phyloP scores from a whole-genome alignment of 1,284 basidiomycete genomes.

The Moesziomyces parantarcticus region DNA sequence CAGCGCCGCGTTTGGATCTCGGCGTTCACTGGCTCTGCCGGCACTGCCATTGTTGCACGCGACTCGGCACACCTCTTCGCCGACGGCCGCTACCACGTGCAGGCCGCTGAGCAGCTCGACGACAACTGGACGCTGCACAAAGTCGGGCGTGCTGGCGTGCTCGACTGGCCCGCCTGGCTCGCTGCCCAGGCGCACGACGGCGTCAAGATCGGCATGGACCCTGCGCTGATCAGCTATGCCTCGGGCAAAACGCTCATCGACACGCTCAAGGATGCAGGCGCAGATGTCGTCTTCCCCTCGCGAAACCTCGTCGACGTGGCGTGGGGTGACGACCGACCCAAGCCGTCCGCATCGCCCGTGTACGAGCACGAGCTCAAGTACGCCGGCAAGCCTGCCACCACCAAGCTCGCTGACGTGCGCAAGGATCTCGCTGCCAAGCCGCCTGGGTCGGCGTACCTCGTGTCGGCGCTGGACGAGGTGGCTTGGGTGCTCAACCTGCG shows the following conservation, averaged over 20 bases:
- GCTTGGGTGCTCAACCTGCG: conserved; percentile 65
- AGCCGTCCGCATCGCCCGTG: conserved; percentile 77
- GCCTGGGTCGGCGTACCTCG: conserved; percentile 46
- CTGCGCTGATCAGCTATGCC: conserved; percentile 83
- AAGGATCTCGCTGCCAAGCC: conserved; percentile 38
- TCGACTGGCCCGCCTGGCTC: conserved; percentile 70
- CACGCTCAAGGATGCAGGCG: conserved; percentile 11
- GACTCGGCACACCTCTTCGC: conserved; percentile 75
- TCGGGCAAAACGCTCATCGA: conserved; percentile 68
- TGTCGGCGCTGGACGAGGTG: conserved; percentile 61
- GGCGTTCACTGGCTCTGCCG: conserved; percentile 86
- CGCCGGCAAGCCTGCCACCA: conserved; percentile 72
- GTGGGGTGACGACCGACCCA: conserved; percentile 77
- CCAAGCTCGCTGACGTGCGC: conserved; percentile 62
- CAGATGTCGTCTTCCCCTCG: conserved; percentile 72
- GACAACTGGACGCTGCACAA: conserved; percentile 80
- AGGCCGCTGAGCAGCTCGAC: conserved; percentile 82
- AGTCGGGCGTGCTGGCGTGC: conserved; percentile 72
- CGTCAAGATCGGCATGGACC: conserved; percentile 83
- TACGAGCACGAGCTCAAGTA: conserved; percentile 80
- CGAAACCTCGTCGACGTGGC: conserved; percentile 86
- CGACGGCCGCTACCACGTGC: conserved; percentile 89
- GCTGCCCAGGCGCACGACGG: conserved; percentile 69
- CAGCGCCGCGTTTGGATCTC: conserved; percentile 85
- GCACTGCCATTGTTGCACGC: conserved; percentile 79